These are phyloP conservation scores for Colletotrichum echinochloae DNA, from an alignment of 2,329 filamentous ascomycete genomes.

Conservation along the genomic window DNA sequence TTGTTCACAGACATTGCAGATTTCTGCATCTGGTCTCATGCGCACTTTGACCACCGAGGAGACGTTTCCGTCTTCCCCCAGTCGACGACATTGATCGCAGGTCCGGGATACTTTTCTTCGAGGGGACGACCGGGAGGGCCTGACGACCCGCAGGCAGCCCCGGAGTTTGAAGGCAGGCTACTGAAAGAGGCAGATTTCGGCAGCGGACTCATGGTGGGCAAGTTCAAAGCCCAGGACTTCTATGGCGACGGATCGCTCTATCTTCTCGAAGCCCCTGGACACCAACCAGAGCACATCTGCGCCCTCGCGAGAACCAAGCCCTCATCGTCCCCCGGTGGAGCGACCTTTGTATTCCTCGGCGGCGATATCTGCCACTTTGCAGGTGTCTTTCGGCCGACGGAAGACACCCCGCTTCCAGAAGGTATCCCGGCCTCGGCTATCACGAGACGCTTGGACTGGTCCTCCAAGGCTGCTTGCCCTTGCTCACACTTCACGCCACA, in stretches of 20 bases:
- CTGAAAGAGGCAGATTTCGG: conserved; percentile 42
- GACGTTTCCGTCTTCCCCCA: conserved; percentile 45
- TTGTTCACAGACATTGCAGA: conserved; percentile 20
- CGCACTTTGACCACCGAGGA: conserved; percentile 47
- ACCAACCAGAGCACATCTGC: conserved; percentile 43
- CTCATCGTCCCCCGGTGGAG: conserved; percentile 20
- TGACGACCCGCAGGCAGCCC: conserved; percentile 13
- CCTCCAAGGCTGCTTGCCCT: conserved; percentile 14
- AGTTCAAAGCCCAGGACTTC: conserved; percentile 55
- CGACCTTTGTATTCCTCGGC: conserved; percentile 44
- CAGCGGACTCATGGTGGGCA: conserved; percentile 45
- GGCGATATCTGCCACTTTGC: conserved; percentile 43
- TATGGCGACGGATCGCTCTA: conserved; percentile 57
- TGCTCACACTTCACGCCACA: conserved; percentile 31
- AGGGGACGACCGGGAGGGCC: conserved; percentile 22
- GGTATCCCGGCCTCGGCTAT: conserved; percentile 20
- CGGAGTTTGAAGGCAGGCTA: conserved; percentile 40
- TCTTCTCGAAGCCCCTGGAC: conserved; percentile 50
- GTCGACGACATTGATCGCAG: conserved; percentile 44
- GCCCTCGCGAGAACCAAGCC: conserved; percentile 42
- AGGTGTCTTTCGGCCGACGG: conserved; percentile 32
- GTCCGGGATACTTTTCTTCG: conserved; percentile 41
- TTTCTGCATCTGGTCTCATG: conserved; percentile 47
- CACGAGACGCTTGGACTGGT: conserved; percentile 14
- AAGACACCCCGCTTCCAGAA: conserved; percentile 11